Conservation (phyloP, 1,284 basidiomycete species). For the Cutaneotrichosporon sp. region DNA sequence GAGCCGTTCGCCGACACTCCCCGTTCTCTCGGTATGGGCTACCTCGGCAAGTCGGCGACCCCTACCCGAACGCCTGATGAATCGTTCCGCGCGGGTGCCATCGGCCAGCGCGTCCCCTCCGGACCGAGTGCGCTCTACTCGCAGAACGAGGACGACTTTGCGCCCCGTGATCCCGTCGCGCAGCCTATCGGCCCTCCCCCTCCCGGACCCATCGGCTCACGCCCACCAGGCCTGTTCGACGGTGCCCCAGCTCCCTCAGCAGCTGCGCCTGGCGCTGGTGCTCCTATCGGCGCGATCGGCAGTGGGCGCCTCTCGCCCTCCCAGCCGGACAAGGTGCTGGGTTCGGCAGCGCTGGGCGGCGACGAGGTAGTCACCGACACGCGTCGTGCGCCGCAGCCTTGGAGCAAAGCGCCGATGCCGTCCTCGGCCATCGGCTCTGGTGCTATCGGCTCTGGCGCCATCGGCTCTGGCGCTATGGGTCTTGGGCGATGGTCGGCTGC, state of each 20-base stretch:
- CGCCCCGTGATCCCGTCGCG: slow-evolving; percentile 14
- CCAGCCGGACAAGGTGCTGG: slow-evolving; percentile 39
- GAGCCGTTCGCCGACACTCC: slow-evolving; percentile 17
- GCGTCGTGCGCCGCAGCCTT: slow-evolving; percentile 23
- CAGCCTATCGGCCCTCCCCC: slow-evolving; percentile 3
- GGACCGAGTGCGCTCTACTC: slow-evolving; percentile 18
- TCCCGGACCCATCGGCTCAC: slow-evolving; percentile 23
- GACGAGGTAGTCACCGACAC: slow-evolving; percentile 41
- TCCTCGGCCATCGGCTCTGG: no score
- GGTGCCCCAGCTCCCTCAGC: neutral
- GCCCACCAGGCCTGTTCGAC: slow-evolving; percentile 9
- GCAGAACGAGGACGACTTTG: slow-evolving; percentile 19
- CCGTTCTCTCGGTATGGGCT: slow-evolving; percentile 40
- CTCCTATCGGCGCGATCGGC: slow-evolving; percentile 8
- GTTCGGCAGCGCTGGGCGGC: slow-evolving; percentile 44
- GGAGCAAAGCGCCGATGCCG: slow-evolving; percentile 23
- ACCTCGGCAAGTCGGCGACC: slow-evolving; percentile 30
- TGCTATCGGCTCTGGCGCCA: no score
- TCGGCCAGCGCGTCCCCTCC: slow-evolving; percentile 31
- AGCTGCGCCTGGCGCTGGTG: slow-evolving; percentile 9
- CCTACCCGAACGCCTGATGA: slow-evolving; percentile 37
- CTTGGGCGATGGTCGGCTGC: slow-evolving; percentile 39
- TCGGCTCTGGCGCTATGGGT: slow-evolving; percentile 23
- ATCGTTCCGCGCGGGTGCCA: slow-evolving; percentile 37
- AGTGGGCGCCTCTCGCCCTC: slow-evolving; percentile 26